Evolutionary conservation across 352 stramenopile species (phyloP), one percentile per base, ranked within the genome.

Genomic region (Saprolegnia parasitica): DNA sequence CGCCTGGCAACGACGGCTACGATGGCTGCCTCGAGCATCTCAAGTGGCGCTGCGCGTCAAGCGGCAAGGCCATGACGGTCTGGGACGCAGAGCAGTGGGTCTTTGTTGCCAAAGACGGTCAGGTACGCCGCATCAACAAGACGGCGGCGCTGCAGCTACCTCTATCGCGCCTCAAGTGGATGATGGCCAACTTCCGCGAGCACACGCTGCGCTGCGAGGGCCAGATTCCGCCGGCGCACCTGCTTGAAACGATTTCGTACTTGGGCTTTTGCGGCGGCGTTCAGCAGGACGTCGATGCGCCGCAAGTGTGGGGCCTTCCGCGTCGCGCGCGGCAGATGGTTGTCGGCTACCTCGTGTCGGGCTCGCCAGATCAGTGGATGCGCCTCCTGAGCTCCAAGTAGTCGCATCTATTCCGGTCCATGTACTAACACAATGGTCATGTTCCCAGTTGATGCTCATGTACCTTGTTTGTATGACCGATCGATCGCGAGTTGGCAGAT

Each of bases 11-110:
- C 76, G 78, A 88, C 65, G 86, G 86, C 35, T 96, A 92, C 72
- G 89, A 97, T 58, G 89, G 89, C 29, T 97, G 89, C 73, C 76
- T 97, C 13, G 89, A 97, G 77, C 87, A 90, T 64, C 73, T 97
- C 52, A 81, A 82, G 15, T 78, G 93, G 23, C 66, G 77, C 39
- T 95, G 87, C 71, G 55, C 74, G 18, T 63, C 71, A n/a, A 55
- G 76, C 52, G 13, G 65, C 23, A 66, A 55, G 23, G 70, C 78
- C 47, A 88, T 95, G 81, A 96, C 89, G 1, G 67, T 96, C 29
- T 96, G 89, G 89, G 89, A 96, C 70, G 75, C 81, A 45, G 80
- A 91, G 55, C 78, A 81, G 47, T 96, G 96, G 63, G 45, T 93
- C 46, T 90, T 81, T 70, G 77, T 96, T 66, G 74, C 78, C 0